Evolutionary conservation across 2,329 filamentous ascomycete genomes (phyloP), one percentile per base, ranked within the genome.

Genomic region (Trichoderma arundinaceum): DNA sequence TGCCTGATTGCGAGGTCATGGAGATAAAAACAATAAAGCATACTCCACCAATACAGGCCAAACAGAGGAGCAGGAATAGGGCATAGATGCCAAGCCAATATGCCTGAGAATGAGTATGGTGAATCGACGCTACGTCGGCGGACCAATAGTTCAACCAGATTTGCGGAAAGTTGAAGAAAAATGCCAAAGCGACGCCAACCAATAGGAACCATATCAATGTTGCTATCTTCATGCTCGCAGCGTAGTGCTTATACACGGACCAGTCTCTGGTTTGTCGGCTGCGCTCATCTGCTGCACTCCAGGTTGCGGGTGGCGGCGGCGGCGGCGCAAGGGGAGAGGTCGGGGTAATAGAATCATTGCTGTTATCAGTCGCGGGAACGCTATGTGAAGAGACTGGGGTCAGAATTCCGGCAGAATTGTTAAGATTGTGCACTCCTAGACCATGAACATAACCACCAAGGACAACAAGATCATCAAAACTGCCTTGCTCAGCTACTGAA

Each of bases 91-190:
- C 74, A 3, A 77, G 57, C 32, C 77, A 78, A 54, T 74, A 76
- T 4, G 68, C 61, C 0, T 69, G 65, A 0, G 72, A 66, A 5
- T 65, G 68, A 39, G 54, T 35, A n/a, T 15, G 8, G 6, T 57
- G 51, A 13, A 44, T 10, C 1, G 58, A 49, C 6, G 41, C 15
- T 2, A 62, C n/a, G 39, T 78, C 74, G 2, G 75, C 71, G 1
- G 79, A 74, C 76, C 80, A 81, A 66, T 75, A 80, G 17, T 76
- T 79, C 7, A 82, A 67, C 79, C 80, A 82, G 4, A 82, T 62
- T 1, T 68, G 74, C 0, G 76, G 73, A 2, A 77, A 72, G 49
- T 71, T 76, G 4, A 59, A 65, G 9, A 70, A 70, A 13, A 75
- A 74, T 1, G 72, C 77, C 1, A 67, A 70, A 1, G 69, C n/a